phyloP scores from a whole-genome alignment of 352 stramenopile genomes.

The Halophytophthora batemanensis region DNA sequence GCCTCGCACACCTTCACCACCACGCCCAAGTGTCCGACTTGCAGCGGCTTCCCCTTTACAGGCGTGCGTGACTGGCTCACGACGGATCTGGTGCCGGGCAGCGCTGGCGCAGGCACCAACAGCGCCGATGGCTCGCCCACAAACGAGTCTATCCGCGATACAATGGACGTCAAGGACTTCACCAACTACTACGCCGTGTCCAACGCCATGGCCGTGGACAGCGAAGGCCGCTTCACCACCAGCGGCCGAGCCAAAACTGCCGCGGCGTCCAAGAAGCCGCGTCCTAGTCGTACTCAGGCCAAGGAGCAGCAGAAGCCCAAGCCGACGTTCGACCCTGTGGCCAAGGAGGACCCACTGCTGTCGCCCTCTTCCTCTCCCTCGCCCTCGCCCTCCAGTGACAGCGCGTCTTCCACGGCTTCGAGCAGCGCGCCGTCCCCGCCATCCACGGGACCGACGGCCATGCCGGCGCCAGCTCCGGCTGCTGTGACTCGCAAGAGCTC shows the following conservation, averaged over 20 bases:
- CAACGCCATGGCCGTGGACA: conserved; percentile 51
- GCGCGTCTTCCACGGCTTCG: conserved; percentile 22
- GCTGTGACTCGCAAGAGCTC: neutral
- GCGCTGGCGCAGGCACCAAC: neutral
- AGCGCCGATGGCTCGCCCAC: conserved; percentile 12
- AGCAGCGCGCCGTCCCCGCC: conserved; percentile 25
- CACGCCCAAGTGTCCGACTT: conserved; percentile 77
- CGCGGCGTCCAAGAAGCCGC: conserved; percentile 13
- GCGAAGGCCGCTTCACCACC: conserved; percentile 59
- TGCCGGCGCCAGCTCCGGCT: conserved; percentile 15
- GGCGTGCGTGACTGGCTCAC: conserved; percentile 78
- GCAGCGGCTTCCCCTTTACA: conserved; percentile 69
- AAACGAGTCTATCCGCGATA: conserved; percentile 49
- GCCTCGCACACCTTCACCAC: conserved; percentile 82
- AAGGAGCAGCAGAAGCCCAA: conserved; percentile 13
- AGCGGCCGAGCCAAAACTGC: conserved; percentile 10
- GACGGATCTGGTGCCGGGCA: conserved; percentile 20
- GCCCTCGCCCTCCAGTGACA: conserved; percentile 22
- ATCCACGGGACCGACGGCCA: conserved; percentile 25
- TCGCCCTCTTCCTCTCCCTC: conserved; percentile 25
- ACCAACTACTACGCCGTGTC: conserved; percentile 52
- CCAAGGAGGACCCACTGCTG: conserved; percentile 17
- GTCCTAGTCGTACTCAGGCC: conserved; percentile 6
- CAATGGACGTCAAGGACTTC: conserved; percentile 79
- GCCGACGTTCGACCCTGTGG: neutral